Conservation (phyloP, 257 asterid genomes). For the Paraleonurus japonicus region DNA sequence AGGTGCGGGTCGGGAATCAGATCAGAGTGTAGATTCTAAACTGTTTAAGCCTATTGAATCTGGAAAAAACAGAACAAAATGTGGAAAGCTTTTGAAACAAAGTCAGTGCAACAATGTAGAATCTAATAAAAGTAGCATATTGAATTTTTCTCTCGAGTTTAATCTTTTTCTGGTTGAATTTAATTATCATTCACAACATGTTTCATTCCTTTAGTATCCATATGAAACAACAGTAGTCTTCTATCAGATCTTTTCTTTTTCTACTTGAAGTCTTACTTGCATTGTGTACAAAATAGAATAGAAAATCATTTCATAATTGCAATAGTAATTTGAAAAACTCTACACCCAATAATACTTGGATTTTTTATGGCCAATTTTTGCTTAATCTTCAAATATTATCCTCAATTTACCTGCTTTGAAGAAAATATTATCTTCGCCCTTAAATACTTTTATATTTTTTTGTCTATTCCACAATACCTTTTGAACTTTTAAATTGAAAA, state of each 20-base stretch:
- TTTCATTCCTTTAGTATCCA: neutral
- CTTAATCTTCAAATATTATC: no score
- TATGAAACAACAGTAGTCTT: neutral
- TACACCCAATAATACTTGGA: neutral
- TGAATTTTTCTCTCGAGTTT: constrained; percentile 66
- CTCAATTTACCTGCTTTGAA: no score
- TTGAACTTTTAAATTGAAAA: no score
- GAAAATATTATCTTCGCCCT: no score
- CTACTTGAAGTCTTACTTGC: no score
- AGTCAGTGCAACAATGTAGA: constrained; percentile 21
- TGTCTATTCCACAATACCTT: no score
- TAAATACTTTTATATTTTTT: no score
- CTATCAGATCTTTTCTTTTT: neutral
- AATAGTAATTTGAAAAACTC: neutral
- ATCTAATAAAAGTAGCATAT: constrained; percentile 42
- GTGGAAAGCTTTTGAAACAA: constrained; percentile 36
- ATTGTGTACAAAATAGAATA: neutral
- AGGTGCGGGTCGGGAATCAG: constrained; percentile 48
- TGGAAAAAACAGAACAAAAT: constrained; percentile 14
- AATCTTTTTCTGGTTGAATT: constrained; percentile 22
- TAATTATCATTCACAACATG: neutral
- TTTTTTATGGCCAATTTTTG: no score
- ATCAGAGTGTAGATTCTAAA: constrained; percentile 47
- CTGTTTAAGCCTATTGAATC: constrained; percentile 15
- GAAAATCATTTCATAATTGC: neutral